Base-by-base conservation (phyloP, 1,139 yeast genomes). In the Candida mesenterica region DNA sequence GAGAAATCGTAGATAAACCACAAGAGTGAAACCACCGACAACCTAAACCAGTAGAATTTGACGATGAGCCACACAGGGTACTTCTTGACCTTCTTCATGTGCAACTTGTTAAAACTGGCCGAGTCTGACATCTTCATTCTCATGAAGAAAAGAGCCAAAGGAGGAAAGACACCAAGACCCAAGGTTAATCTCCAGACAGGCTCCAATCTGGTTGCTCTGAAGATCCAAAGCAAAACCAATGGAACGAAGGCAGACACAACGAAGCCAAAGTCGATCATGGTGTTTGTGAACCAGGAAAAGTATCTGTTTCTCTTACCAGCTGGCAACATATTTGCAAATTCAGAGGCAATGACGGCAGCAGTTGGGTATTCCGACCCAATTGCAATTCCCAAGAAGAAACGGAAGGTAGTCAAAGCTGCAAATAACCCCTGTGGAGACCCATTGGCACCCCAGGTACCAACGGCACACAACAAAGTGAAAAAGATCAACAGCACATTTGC, bases 1-100 rank as follows among this genome's bases (percentile, higher is more conserved):
- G 90, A 79, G 61, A 90, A 88, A 62, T 90, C 95, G 57, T 90
- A 90, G 51, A 88, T 69, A 67, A 87, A 89, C 97, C 97, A 90
- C 49, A 90, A 77, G 40, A 84, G 53, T 3, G 94, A 71, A 27
- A 88, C 84, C 37, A 87, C 66, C 5, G 69, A 35, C 40, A 89
- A 67, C 57, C 97, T 79, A 52, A 83, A 82, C 86, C 95, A 84
- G 63, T 90, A 90, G 57, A 81, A 86, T 62, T 85, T 88, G 51
- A 87, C 44, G 36, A 84, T 74, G 30, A 81, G 67, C 64, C 72
- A 59, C 63, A 83, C 77, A 32, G 97, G 97, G 46, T 81, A 75
- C 33, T 55, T 57, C 35, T 62, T 24, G 23, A 75, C 77, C 19
- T 72, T 70, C 50, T 81, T 82, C 68, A 90, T 79, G 59, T 80